Conservation (phyloP, 2,329 filamentous ascomycete genomes). For the Cladosporium austrohemisphaericum region DNA sequence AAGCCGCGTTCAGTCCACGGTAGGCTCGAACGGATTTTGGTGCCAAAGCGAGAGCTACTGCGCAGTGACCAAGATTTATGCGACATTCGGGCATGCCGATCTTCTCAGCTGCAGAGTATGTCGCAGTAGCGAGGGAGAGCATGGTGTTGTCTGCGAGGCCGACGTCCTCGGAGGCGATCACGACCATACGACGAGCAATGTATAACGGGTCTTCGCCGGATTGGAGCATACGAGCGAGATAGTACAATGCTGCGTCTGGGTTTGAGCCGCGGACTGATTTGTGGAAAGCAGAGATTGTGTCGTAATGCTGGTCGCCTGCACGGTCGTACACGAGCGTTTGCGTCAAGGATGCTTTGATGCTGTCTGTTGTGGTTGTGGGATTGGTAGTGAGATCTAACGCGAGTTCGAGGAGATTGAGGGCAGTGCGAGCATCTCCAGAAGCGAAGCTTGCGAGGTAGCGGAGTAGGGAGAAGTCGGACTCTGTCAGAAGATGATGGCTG, state of each 20-base stretch:
- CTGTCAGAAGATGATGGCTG: conserved; percentile 54
- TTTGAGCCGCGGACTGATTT: conserved; percentile 89
- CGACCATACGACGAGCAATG: conserved; percentile 86
- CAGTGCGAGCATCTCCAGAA: conserved; percentile 89
- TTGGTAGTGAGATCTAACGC: conserved; percentile 71
- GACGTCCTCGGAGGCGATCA: conserved; percentile 91
- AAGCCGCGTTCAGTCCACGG: conserved; percentile 74
- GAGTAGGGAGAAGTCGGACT: conserved; percentile 64
- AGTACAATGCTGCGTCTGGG: conserved; percentile 85
- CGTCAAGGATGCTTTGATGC: conserved; percentile 78
- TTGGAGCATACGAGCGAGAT: conserved; percentile 91
- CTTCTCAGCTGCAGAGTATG: conserved; percentile 84
- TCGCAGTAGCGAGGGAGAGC: conserved; percentile 76
- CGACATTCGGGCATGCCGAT: conserved; percentile 93
- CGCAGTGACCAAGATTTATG: conserved; percentile 84
- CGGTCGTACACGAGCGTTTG: conserved; percentile 94
- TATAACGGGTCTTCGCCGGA: conserved; percentile 92
- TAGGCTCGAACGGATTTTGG: conserved; percentile 88
- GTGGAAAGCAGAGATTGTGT: conserved; percentile 95
- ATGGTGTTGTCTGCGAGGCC: conserved; percentile 84
- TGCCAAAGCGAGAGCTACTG: conserved; percentile 74
- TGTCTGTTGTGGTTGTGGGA: conserved; percentile 64
- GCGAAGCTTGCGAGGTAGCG: conserved; percentile 79
- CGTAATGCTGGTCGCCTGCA: conserved; percentile 93
- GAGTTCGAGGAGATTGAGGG: conserved; percentile 86